phyloP scores from a whole-genome alignment of 257 asterid species.

The Coffea eugenioides region DNA sequence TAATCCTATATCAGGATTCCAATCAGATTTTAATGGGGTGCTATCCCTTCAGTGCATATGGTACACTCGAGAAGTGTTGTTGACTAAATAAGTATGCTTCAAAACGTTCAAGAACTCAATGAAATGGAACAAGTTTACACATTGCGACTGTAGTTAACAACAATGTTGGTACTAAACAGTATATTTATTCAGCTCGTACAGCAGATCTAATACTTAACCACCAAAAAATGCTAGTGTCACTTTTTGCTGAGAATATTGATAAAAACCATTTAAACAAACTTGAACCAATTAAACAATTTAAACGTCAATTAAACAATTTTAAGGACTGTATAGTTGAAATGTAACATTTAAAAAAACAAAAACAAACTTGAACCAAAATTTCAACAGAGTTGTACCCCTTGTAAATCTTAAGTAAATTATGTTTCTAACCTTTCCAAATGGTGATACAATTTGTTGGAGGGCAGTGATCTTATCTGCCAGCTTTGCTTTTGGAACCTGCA shows the following conservation, averaged over 20 bases:
- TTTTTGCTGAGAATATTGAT: not conserved
- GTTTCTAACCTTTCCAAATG: slow-evolving; percentile 35
- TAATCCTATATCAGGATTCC: not conserved
- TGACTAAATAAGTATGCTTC: not conserved
- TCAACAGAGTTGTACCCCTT: too few relatives aligned
- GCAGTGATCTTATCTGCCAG: slow-evolving; percentile 29
- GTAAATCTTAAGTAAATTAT: not conserved
- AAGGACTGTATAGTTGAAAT: too few relatives aligned
- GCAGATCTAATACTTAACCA: too few relatives aligned
- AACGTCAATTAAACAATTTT: too few relatives aligned
- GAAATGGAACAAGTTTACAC: not conserved
- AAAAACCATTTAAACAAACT: too few relatives aligned
- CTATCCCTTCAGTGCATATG: not conserved
- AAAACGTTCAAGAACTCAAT: not conserved
- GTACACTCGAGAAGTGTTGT: not conserved
- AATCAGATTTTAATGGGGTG: not conserved
- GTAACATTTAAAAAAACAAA: too few relatives aligned
- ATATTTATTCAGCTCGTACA: not conserved
- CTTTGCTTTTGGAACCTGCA: slow-evolving; percentile 34
- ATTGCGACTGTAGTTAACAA: not conserved
- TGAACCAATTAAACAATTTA: too few relatives aligned
- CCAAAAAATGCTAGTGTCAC: not conserved
- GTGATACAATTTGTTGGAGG: slow-evolving; percentile 40
- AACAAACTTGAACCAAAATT: too few relatives aligned
- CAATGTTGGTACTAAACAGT: too few relatives aligned